A percentile compares a stretch with the other conserved stretches of the same genome.
phyloP scores from a whole-genome alignment of 768 basidiomycete species.

The Mycena venus region DNA sequence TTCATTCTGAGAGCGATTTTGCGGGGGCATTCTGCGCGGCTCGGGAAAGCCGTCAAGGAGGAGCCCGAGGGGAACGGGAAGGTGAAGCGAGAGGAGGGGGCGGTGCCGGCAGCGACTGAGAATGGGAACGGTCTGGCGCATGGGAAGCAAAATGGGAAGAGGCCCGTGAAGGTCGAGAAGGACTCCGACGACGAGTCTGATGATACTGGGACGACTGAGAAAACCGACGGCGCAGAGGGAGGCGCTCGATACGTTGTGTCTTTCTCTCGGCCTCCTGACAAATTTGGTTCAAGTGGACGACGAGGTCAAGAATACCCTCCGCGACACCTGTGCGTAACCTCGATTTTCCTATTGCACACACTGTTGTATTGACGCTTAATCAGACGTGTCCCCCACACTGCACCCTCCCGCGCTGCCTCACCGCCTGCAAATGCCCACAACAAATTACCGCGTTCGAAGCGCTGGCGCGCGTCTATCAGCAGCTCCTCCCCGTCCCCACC shows the following conservation, averaged over 20 bases:
- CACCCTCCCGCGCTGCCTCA: conserved; percentile 62
- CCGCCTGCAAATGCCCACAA: conserved; percentile 65
- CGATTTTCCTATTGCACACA: background rate
- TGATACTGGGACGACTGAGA: background rate
- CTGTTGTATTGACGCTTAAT: background rate
- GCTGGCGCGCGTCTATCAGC: conserved; percentile 63
- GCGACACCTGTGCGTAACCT: conserved; percentile 61
- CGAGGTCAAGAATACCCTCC: conserved; percentile 59
- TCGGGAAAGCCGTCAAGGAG: conserved; percentile 36
- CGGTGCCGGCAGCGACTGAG: background rate
- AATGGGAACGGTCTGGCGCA: background rate
- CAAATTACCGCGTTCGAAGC: conserved; percentile 62
- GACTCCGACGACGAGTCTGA: conserved; percentile 31
- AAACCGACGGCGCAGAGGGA: conserved; percentile 50
- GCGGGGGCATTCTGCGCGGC: conserved; percentile 47
- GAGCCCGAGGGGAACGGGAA: conserved; percentile 32
- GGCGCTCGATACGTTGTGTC: conserved; percentile 78
- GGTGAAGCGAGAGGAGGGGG: conserved; percentile 15
- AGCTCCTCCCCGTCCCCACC: conserved; percentile 43
- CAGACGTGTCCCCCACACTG: conserved; percentile 51
- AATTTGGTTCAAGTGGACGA: conserved; percentile 78
- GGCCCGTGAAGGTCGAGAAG: conserved; percentile 26
- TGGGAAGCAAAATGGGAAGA: conserved; percentile 14
- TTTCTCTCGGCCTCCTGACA: conserved; percentile 80
- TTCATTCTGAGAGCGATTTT: conserved; percentile 64